Conservation (phyloP, 441 rosid species). For the Geranium incanum region DNA sequence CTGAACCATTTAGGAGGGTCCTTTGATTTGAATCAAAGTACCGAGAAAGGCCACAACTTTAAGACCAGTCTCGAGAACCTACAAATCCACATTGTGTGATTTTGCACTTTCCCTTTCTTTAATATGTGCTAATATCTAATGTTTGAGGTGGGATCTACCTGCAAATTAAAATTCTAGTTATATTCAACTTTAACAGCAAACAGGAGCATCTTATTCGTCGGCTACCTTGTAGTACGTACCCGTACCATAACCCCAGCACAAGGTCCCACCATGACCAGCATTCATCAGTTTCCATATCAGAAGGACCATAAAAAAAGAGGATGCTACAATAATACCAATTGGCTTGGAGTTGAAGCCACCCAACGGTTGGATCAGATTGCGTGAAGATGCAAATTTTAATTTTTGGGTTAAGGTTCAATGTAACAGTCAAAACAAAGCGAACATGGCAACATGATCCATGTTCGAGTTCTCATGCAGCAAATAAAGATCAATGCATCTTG, state of each 20-base stretch:
- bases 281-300: slow-evolving; percentile 2
- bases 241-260: slow-evolving; percentile 23
- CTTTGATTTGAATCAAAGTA: slow-evolving; percentile 20
- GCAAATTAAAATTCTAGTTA: slow-evolving; percentile 6
- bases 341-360: slow-evolving; percentile 10
- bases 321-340: neutral
- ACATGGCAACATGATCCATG: neutral
- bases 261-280: slow-evolving; percentile 5
- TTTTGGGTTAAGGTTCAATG: neutral
- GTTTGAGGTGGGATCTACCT: slow-evolving; percentile 9
- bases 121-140: slow-evolving; percentile 5
- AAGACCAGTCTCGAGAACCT: slow-evolving; percentile 39
- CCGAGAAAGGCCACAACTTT: slow-evolving; percentile 25
- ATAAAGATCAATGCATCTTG: slow-evolving; percentile 2
- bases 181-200: slow-evolving; percentile 8
- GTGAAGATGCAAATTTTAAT: neutral
- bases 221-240: slow-evolving; percentile 22
- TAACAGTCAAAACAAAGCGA: neutral
- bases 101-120: slow-evolving; percentile 12
- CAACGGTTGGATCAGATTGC: neutral
- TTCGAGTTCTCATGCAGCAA: neutral
- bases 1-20: slow-evolving; percentile 3
- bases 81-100: slow-evolving; percentile 21
- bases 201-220: slow-evolving; percentile 16
- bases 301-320: neutral